Evolutionary conservation across 1,139 yeast species (phyloP), one percentile per base, ranked within the genome.

Genomic region (Nakaseomyces glabratus): DNA sequence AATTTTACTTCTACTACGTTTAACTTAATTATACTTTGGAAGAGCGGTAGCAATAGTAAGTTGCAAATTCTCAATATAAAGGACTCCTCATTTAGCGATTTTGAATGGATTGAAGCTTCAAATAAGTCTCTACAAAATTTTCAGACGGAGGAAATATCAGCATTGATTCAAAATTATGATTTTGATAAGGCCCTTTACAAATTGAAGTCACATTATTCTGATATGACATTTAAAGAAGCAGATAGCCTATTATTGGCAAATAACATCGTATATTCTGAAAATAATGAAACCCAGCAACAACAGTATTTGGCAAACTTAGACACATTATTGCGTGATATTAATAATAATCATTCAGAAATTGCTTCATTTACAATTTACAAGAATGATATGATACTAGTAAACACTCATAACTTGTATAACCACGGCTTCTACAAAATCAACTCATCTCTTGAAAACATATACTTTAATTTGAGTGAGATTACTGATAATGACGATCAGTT

Each of bases 21-120:
- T 5, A 51, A 54, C 31, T 43, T 68, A 5, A 56, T 62, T 48
- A 58, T 73, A 1, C 58, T 77, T 26, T 76, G 82, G 82, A 78
- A 77, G 47, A 73, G 82, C 40, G 77, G 78, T 43, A 69, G 72
- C 2, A 63, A 73, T 1, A 69, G 78, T 3, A 60, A 66, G 17
- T 50, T 72, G 18, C 65, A 66, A 37, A 48, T 59, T 7, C 43
- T 62, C 22, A 50, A 52, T 14, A 39, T 66, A 19, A 39, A 50
- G 16, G 52, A 55, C 18, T 58, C 55, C 9, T 33, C 40, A 20
- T 40, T 47, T 33, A 41, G 39, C 19, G 39, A 35, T 6, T 44
- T 42, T 24, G 45, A 48, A 26, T 57, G 61, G 60, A 38, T 52
- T 20, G 59, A 57, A 22, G 41, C 58, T 5, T 38, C 44, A 6